Evolutionary conservation across 2,329 filamentous ascomycete genomes (phyloP).

Genomic region (Blastomyces gilchristii): DNA sequence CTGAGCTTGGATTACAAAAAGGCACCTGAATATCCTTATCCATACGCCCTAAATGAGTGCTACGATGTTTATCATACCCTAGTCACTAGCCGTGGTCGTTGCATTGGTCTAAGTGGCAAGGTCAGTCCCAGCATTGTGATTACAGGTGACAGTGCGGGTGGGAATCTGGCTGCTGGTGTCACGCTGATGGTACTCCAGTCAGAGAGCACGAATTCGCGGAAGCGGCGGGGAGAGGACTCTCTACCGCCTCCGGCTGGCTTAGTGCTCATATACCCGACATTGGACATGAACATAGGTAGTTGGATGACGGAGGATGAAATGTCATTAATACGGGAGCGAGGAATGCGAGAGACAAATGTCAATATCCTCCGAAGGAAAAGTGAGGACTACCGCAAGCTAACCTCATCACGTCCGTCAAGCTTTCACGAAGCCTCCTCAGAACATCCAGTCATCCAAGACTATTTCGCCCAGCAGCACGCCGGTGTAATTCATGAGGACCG

Average conservation of each 20-base stretch:
- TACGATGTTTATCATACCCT: constrained; percentile 75
- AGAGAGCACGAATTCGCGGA: constrained; percentile 46
- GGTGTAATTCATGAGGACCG: constrained; percentile 5
- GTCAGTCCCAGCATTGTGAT: constrained; percentile 58
- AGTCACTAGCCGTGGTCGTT: constrained; percentile 60
- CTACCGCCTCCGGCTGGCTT: constrained; percentile 70
- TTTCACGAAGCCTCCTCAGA: constrained; percentile 50
- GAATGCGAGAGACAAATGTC: constrained; percentile 65
- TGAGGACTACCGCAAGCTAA: constrained; percentile 75
- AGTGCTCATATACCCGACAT: constrained; percentile 74
- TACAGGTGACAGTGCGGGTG: constrained; percentile 71
- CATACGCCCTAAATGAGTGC: constrained; percentile 76
- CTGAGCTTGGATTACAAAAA: constrained; percentile 86
- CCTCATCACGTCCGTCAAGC: constrained; percentile 68
- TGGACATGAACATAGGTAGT: constrained; percentile 96
- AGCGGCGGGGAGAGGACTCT: constrained; percentile 47
- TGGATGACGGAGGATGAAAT: constrained; percentile 99
- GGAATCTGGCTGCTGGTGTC: constrained; percentile 68
- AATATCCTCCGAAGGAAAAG: constrained; percentile 73
- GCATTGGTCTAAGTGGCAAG: constrained; percentile 61
- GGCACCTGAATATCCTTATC: constrained; percentile 74
- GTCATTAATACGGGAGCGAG: constrained; percentile 77
- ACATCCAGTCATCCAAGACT: constrained; percentile 15
- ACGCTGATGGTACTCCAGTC: constrained; percentile 84
- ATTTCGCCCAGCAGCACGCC: constrained; percentile 23